These are phyloP conservation scores for Phragmites australis DNA, from an alignment of 176 grass and related monocot genomes.

Conservation along the genomic window DNA sequence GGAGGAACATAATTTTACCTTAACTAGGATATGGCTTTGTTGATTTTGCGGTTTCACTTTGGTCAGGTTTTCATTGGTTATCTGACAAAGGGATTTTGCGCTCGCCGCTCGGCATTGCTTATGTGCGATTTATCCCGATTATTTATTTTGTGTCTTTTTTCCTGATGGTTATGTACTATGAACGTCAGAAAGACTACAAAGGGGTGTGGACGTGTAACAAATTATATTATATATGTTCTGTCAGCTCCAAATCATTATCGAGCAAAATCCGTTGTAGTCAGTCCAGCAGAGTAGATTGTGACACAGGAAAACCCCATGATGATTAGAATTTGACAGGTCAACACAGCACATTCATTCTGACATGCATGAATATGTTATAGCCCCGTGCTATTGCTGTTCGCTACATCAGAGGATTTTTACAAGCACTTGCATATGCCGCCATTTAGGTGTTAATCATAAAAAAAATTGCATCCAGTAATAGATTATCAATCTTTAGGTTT, in stretches of 20 bases:
- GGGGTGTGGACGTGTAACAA: background rate
- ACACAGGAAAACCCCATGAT: background rate
- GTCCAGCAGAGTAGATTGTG: background rate
- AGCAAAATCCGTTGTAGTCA: constrained; percentile 6
- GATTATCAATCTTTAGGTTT: background rate
- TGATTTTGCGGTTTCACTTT: background rate
- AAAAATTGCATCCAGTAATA: background rate
- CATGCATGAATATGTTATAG: background rate
- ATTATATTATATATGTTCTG: background rate
- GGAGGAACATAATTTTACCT: background rate
- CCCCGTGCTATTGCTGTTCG: background rate
- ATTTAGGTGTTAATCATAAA: constrained; percentile 3
- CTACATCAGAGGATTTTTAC: constrained; percentile 13
- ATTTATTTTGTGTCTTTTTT: background rate
- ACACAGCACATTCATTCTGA: background rate
- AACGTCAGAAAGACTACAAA: background rate
- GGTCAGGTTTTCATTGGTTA: background rate
- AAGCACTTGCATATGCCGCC: background rate
- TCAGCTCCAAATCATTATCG: background rate
- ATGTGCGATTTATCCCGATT: constrained; percentile 3
- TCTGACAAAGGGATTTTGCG: background rate
- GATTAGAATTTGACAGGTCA: constrained; percentile 21
- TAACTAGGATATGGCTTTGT: background rate
- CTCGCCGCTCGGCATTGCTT: background rate
- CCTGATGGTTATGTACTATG: background rate